Evolutionary conservation across 371 early-diverging fungal species (phyloP).

Genomic region (Smittium culicis): DNA sequence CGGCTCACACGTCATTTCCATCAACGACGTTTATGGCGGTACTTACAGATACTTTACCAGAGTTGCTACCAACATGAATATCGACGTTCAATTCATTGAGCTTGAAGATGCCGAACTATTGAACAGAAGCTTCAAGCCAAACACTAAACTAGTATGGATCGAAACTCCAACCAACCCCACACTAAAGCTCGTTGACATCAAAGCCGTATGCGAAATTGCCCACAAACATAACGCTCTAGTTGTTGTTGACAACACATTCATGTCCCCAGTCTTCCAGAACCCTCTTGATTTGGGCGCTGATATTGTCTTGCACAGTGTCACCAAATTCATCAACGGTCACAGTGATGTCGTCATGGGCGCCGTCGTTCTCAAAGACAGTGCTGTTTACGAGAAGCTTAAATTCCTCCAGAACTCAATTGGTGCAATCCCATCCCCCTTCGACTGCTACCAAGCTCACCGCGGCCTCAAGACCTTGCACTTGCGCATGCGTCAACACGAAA

Average conservation of each 20-base stretch:
- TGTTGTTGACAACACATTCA: constrained; percentile 98
- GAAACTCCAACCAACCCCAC: constrained; percentile 97
- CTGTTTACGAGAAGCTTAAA: constrained; percentile 52
- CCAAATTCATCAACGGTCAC: constrained; percentile 97
- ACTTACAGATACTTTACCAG: constrained; percentile 93
- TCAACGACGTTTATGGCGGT: constrained; percentile 96
- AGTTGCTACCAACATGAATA: constrained; percentile 57
- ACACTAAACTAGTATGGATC: constrained; percentile 80
- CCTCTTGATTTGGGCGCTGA: constrained; percentile 88
- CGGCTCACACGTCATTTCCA: constrained; percentile 76
- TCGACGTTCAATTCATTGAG: constrained; percentile 80
- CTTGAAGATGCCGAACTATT: constrained; percentile 55
- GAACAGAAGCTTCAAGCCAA: constrained; percentile 39
- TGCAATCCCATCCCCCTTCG: constrained; percentile 92
- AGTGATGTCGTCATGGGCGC: constrained; percentile 96
- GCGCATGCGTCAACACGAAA: constrained; percentile 83
- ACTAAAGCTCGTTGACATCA: constrained; percentile 83
- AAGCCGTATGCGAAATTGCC: constrained; percentile 64
- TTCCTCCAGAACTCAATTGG: constrained; percentile 94
- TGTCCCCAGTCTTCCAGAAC: constrained; percentile 91
- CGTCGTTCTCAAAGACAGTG: constrained; percentile 63
- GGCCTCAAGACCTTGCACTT: constrained; percentile 90
- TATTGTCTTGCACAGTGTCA: constrained; percentile 94
- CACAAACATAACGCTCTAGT: constrained; percentile 61
- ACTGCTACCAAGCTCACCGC: constrained; percentile 88